Evolutionary conservation across 257 asterid genomes (phyloP).

Genomic region (Salvia hispanica): DNA sequence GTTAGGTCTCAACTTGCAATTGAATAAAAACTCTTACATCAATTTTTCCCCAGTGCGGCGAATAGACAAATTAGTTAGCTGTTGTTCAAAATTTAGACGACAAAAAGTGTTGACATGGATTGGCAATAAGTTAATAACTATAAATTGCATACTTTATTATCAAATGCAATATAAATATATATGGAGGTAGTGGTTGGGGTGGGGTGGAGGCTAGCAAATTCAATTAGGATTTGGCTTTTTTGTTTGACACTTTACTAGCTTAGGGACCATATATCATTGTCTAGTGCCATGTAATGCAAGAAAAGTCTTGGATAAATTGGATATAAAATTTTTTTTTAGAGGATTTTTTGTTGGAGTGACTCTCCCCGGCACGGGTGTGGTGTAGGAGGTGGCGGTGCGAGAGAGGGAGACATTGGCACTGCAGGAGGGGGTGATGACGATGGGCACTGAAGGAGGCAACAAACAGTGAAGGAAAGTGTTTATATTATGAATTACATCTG

Average conservation of each 20-base stretch:
- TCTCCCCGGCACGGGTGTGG: too few species aligned
- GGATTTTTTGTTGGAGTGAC: too few species aligned
- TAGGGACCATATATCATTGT: constrained; percentile 31
- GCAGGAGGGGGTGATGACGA: too few species aligned
- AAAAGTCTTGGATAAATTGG: too few species aligned
- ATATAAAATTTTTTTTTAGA: too few species aligned
- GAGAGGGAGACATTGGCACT: too few species aligned
- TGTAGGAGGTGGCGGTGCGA: too few species aligned
- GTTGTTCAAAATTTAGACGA: constrained; percentile 11
- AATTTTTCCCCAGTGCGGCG: constrained; percentile 28
- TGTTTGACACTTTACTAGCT: constrained; percentile 21
- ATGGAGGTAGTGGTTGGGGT: too few species aligned
- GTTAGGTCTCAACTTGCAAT: constrained; percentile 27
- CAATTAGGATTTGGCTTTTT: constrained; percentile 1
- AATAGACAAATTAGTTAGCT: constrained; percentile 20
- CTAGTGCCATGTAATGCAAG: background rate
- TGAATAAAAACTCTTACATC: background rate
- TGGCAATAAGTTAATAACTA: background rate
- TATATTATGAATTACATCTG: too few species aligned
- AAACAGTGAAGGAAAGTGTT: too few species aligned
- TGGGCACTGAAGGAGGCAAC: too few species aligned
- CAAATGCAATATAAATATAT: too few species aligned
- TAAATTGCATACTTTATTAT: background rate
- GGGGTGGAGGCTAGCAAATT: background rate
- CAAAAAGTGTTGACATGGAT: constrained; percentile 23